Percentiles rank a stretch among this genome's conserved stretches.
phyloP scores from a whole-genome alignment of 495 filamentous ascomycete species.

The Saxophila tyrrhenica region DNA sequence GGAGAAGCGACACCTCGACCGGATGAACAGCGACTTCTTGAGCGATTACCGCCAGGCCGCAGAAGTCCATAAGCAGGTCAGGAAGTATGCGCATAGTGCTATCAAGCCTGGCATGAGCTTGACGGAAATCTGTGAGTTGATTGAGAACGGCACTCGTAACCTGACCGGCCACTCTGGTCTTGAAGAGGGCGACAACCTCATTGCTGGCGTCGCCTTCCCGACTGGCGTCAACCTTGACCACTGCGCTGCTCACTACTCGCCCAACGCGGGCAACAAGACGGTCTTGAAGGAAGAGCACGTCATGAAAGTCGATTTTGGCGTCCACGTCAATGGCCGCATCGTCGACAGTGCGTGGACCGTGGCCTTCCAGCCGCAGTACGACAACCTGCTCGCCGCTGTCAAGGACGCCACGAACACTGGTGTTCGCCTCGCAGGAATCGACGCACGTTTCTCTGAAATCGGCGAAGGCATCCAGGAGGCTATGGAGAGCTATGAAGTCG shows the following conservation, averaged over 20 bases:
- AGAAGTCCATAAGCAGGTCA: conserved; percentile 51
- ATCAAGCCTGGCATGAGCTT: conserved; percentile 47
- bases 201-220: conserved; percentile 52
- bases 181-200: conserved; percentile 45
- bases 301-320: conserved; percentile 59
- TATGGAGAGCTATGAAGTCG: conserved; percentile 57
- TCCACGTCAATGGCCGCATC: conserved; percentile 54
- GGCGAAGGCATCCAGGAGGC: conserved; percentile 53
- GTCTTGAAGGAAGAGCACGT: conserved; percentile 46
- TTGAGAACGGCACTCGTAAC: conserved; percentile 50
- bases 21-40: conserved; percentile 45
- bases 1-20: conserved; percentile 44
- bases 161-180: conserved; percentile 47
- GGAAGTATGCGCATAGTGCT: conserved; percentile 44
- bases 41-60: conserved; percentile 50
- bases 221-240: conserved; percentile 51
- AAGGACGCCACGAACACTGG: conserved; percentile 56
- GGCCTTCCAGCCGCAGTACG: conserved; percentile 48
- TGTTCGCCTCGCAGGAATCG: conserved; percentile 49
- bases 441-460: conserved; percentile 50
- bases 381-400: conserved; percentile 48
- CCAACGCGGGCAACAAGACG: conserved; percentile 51
- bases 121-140: conserved; percentile 48
- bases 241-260: conserved; percentile 51
- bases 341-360: conserved; percentile 56